phyloP scores from a whole-genome alignment of 352 stramenopile genomes.

The Phytophthora gonapodyides region DNA sequence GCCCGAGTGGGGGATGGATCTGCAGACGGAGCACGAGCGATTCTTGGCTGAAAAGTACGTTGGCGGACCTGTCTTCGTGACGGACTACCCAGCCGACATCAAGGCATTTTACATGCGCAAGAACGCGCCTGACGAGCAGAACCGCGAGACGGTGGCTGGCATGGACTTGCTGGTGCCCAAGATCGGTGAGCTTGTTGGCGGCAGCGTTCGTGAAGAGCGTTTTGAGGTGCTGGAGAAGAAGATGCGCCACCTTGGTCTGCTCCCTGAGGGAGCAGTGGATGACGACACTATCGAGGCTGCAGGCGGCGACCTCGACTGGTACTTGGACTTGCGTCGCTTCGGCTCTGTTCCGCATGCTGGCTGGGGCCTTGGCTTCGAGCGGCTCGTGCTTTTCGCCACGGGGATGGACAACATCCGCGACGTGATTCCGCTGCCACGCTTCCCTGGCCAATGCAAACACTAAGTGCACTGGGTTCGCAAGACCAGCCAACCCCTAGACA shows the following conservation, averaged over 20 bases:
- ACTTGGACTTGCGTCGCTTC: constrained; percentile 97
- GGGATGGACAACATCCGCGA: constrained; percentile 99
- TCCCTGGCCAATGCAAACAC: constrained; percentile 93
- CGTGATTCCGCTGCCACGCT: constrained; percentile 97
- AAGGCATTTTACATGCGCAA: constrained; percentile 99
- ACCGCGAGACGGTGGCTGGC: constrained; percentile 95
- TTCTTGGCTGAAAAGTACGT: constrained; percentile 92
- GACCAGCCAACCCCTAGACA: constrained; percentile 6
- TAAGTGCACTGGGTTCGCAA: constrained; percentile 1
- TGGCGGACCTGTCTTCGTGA: constrained; percentile 94
- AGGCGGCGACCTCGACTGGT: constrained; percentile 93
- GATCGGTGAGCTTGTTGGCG: constrained; percentile 96
- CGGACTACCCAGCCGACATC: constrained; percentile 97
- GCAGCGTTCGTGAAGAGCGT: constrained; percentile 95
- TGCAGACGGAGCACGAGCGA: constrained; percentile 97
- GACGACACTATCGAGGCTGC: constrained; percentile 43
- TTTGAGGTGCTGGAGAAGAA: constrained; percentile 89
- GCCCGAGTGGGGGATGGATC: constrained; percentile 94
- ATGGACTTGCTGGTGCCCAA: constrained; percentile 98
- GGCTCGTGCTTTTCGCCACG: constrained; percentile 97
- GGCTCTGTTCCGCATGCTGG: constrained; percentile 97
- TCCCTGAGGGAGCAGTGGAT: constrained; percentile 67
- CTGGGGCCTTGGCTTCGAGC: constrained; percentile 98
- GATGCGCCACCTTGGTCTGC: constrained; percentile 57
- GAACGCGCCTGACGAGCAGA: constrained; percentile 80